These are phyloP conservation scores for Plenodomus tracheiphilus DNA, from an alignment of 2,329 filamentous ascomycete species.

Conservation along the genomic window DNA sequence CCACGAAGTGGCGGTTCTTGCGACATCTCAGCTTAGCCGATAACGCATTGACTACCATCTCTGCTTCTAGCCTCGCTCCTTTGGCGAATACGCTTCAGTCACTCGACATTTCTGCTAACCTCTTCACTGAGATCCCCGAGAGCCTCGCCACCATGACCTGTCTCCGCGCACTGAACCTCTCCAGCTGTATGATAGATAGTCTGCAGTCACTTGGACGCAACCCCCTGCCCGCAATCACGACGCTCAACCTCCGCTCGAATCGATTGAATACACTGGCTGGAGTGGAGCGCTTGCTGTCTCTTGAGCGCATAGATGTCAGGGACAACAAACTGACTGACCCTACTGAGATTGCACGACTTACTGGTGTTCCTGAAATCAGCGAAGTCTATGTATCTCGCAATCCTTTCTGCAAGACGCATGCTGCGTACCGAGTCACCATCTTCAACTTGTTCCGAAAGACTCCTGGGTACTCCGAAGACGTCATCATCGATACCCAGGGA, in stretches of 20 bases:
- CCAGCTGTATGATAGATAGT: conserved; percentile 96
- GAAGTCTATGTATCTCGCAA: conserved; percentile 94
- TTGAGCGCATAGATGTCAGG: conserved; percentile 87
- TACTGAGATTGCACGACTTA: conserved; percentile 84
- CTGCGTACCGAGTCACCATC: conserved; percentile 82
- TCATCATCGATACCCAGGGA: conserved; percentile 81
- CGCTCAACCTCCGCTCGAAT: conserved; percentile 88
- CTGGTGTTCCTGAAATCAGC: conserved; percentile 84
- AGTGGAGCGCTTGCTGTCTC: conserved; percentile 81
- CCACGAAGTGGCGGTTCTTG: conserved; percentile 93
- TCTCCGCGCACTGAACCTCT: conserved; percentile 89
- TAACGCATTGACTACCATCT: conserved; percentile 83
- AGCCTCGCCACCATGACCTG: conserved; percentile 83
- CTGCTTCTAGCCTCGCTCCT: conserved; percentile 74
- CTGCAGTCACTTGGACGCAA: conserved; percentile 83
- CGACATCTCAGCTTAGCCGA: conserved; percentile 90
- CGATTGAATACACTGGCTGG: conserved; percentile 84
- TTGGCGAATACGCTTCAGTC: conserved; percentile 88
- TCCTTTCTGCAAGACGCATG: conserved; percentile 84
- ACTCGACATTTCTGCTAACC: conserved; percentile 87
- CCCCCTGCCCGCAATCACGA: conserved; percentile 89
- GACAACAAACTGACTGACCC: conserved; percentile 93
- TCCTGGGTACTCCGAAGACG: conserved; percentile 87
- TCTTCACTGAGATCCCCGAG: conserved; percentile 93
- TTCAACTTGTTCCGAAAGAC: conserved; percentile 95